Percentiles rank a stretch among this genome's conserved stretches.
Evolutionary conservation across 2,329 filamentous ascomycete species (phyloP).

Genomic region (Coniochaeta prunicola): DNA sequence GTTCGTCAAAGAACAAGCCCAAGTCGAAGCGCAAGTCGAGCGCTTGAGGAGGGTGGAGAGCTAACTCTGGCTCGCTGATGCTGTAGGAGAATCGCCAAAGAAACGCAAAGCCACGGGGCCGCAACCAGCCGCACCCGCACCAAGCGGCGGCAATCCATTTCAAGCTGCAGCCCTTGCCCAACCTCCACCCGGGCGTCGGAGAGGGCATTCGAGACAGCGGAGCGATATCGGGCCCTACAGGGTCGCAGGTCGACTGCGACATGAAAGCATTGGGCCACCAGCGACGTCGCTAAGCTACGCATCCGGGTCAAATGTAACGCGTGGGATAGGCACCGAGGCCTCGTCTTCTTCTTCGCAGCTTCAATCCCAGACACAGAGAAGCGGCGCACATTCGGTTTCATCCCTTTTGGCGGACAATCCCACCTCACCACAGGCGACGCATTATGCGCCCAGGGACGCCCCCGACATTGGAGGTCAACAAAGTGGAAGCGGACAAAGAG

Average conservation of each 20-base stretch:
- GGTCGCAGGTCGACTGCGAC: constrained; percentile 15
- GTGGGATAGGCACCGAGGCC: constrained; percentile 23
- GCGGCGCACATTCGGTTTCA: constrained; percentile 34
- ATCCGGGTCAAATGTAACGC: constrained; percentile 21
- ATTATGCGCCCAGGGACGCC: background rate
- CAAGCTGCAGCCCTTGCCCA: constrained; percentile 45
- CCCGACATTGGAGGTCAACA: constrained; percentile 18
- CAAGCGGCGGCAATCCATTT: constrained; percentile 35
- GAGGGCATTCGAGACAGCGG: constrained; percentile 55
- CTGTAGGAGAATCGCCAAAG: constrained; percentile 69
- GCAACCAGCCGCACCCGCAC: constrained; percentile 38
- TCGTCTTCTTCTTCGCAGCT: constrained; percentile 13
- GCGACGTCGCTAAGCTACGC: constrained; percentile 27
- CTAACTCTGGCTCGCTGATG: constrained; percentile 35
- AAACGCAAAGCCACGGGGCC: constrained; percentile 71
- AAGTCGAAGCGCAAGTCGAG: constrained; percentile 46
- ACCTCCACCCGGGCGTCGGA: constrained; percentile 44
- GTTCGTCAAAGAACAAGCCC: constrained; percentile 49
- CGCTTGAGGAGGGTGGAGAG: constrained; percentile 36
- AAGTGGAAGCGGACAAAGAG: constrained; percentile 19
- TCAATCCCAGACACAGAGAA: constrained; percentile 12
- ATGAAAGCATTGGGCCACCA: constrained; percentile 23
- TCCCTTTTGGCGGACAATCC: constrained; percentile 35
- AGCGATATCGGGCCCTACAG: constrained; percentile 54
- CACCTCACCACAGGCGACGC: constrained; percentile 14